phyloP scores from a whole-genome alignment of 2,329 filamentous ascomycete genomes.

The Apiospora kogelbergensis region DNA sequence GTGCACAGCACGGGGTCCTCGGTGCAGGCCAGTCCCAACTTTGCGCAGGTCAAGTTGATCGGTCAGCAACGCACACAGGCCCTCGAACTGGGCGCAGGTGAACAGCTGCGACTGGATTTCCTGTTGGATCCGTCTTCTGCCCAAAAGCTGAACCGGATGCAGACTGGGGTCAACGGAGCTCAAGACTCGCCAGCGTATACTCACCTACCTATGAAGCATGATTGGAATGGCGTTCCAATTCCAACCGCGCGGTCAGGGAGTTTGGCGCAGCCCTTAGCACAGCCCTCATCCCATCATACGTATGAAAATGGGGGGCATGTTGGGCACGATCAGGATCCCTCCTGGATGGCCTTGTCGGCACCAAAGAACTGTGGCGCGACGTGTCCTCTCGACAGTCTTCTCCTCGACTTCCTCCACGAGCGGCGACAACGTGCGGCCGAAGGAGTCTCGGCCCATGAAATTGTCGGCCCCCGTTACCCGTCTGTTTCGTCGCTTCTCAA shows the following conservation, averaged over 20 bases:
- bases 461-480: constrained; percentile 77
- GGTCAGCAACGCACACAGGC: constrained; percentile 55
- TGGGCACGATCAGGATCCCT: constrained; percentile 9
- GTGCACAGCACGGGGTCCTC: constrained; percentile 15
- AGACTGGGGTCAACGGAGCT: constrained; percentile 47
- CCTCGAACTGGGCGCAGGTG: constrained; percentile 57
- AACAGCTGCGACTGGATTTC: constrained; percentile 72
- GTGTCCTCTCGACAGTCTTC: constrained; percentile 75
- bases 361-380: constrained; percentile 65
- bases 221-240: constrained; percentile 38
- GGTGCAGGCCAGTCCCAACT: constrained; percentile 25
- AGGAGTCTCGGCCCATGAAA: constrained; percentile 62
- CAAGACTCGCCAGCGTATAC: constrained; percentile 45
- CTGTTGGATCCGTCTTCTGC: constrained; percentile 57
- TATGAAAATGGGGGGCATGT: constrained; percentile 12
- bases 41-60: constrained; percentile 31
- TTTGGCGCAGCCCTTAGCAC: constrained; percentile 1
- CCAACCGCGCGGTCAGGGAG: constrained; percentile 5
- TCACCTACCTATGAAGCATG: constrained; percentile 51
- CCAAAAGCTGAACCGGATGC: constrained; percentile 53
- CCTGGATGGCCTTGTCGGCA: constrained; percentile 25
- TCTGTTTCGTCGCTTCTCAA: constrained; percentile 78
- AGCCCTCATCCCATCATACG: not conserved
- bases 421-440: constrained; percentile 65
- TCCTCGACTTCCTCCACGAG: constrained; percentile 76